phyloP scores from a whole-genome alignment of 2,329 filamentous ascomycete species.

The Calonectria fujianensis region DNA sequence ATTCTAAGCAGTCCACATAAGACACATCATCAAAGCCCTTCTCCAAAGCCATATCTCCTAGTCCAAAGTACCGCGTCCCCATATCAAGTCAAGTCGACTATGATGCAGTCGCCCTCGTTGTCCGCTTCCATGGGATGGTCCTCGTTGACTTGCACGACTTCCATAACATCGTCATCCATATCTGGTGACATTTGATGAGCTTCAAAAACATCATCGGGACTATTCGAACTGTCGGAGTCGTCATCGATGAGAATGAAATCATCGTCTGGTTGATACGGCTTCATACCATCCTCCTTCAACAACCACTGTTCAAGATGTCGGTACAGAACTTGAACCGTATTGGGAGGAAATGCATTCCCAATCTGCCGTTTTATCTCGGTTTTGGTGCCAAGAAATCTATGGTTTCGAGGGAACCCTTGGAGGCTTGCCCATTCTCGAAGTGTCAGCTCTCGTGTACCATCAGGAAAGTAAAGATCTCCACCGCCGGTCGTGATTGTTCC shows the following conservation, averaged over 20 bases:
- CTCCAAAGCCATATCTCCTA: not conserved
- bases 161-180: conserved; percentile 52
- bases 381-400: conserved; percentile 71
- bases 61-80: not conserved
- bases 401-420: conserved; percentile 80
- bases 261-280: conserved; percentile 41
- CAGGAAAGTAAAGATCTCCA: conserved; percentile 78
- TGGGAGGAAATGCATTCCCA: conserved; percentile 86
- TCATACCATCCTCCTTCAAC: conserved; percentile 64
- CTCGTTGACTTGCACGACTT: conserved; percentile 16
- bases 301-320: conserved; percentile 69
- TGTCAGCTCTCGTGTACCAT: conserved; percentile 78
- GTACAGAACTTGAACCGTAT: conserved; percentile 70
- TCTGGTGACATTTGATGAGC: conserved; percentile 44
- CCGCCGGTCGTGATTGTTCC: conserved; percentile 80
- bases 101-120: conserved; percentile 33
- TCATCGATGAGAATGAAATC: conserved; percentile 54
- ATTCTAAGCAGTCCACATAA: conserved; percentile 11
- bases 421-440: conserved; percentile 80
- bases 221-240: conserved; percentile 46
- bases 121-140: not conserved
- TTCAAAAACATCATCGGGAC: conserved; percentile 29
- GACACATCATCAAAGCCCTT: conserved; percentile 12
- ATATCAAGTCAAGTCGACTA: conserved; percentile 50
- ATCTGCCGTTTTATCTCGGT: conserved; percentile 77